phyloP scores from a whole-genome alignment of 2,329 filamentous ascomycete genomes.

The Xylariaceae sp. region DNA sequence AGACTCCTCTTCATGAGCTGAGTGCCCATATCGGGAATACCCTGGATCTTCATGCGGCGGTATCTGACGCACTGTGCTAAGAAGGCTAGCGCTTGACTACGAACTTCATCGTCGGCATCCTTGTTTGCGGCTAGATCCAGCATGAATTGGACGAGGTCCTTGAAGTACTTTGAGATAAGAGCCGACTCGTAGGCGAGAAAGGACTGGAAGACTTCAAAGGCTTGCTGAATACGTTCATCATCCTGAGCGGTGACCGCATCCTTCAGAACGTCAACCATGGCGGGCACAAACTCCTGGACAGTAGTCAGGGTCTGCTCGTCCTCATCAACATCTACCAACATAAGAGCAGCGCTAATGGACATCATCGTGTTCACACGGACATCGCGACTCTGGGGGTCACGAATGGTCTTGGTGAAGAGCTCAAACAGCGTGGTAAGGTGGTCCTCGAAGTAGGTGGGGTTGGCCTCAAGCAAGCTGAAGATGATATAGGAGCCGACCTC shows the following conservation, averaged over 20 bases:
- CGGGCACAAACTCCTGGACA: constrained; percentile 78
- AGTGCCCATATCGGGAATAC: constrained; percentile 77
- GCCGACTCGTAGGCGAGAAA: constrained; percentile 86
- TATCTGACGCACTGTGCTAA: constrained; percentile 89
- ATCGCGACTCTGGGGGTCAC: constrained; percentile 85
- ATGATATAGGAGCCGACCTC: constrained; percentile 93
- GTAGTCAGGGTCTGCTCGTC: constrained; percentile 69
- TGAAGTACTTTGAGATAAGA: constrained; percentile 80
- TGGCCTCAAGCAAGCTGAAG: constrained; percentile 84
- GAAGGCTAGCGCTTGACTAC: constrained; percentile 89
- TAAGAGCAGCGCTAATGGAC: constrained; percentile 81
- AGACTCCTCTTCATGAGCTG: constrained; percentile 84
- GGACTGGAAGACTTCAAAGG: constrained; percentile 96
- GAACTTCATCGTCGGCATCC: constrained; percentile 76
- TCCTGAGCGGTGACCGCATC: constrained; percentile 74
- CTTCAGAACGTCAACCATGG: constrained; percentile 89
- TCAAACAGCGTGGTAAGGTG: constrained; percentile 77
- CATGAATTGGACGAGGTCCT: constrained; percentile 91
- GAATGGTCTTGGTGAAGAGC: constrained; percentile 83
- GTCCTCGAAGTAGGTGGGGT: constrained; percentile 79
- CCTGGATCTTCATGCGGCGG: constrained; percentile 93
- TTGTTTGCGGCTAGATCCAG: constrained; percentile 78
- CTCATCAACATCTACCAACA: constrained; percentile 85
- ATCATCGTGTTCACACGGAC: constrained; percentile 94
- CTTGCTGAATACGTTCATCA: constrained; percentile 83